Base-by-base conservation (phyloP, 192 early-diverging fungal genomes). In the Tieghemiomyces parasiticus region DNA sequence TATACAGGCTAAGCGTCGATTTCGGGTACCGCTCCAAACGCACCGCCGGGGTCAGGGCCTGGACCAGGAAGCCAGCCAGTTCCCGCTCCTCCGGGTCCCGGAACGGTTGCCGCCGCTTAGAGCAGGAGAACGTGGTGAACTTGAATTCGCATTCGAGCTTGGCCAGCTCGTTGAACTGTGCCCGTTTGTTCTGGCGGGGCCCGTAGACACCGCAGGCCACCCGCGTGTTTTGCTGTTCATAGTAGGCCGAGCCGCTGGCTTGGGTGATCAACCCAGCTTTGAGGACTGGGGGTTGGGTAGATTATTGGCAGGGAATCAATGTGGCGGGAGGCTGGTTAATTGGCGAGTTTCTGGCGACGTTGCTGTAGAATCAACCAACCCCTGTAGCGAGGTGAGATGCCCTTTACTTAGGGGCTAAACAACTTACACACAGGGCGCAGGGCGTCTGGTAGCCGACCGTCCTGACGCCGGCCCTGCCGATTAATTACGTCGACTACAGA, bases 151-250 rank as follows among this genome's bases (percentile, higher is more conserved):
- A 16, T 69, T 69, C 60, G 64, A 69, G 13, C 61, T 64, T 46
- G 64, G 67, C 71, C 65, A 73, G 69, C 65, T 73, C 51, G 66
- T 58, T 58, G 69, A 38, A 63, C 71, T 46, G 68, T 65, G 44
- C 71, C 56, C 20, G 16, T 42, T 58, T 58, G 38, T 38, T 58
- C 20, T 34, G 56, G 14, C 56, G 71, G 12, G 71, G 74, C 0
- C 71, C 71, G 35, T 76, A 73, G 26, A 76, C 61, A 12, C 71
- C 74, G 55, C 74, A 76, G 65, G 71, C 70, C 47, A 76, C 54
- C 46, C 74, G 71, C 26, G 71, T 71, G 26, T 69, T 68, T 31
- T 67, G 69, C 33, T 76, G 74, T 58, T 76, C 74, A 31, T 63
- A 73, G 47, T 71, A 76, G 8, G 74, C 74, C 0, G 71, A 71